Evolutionary conservation across 1,284 basidiomycete species (phyloP).

Genomic region (Ganoderma meredithae): DNA sequence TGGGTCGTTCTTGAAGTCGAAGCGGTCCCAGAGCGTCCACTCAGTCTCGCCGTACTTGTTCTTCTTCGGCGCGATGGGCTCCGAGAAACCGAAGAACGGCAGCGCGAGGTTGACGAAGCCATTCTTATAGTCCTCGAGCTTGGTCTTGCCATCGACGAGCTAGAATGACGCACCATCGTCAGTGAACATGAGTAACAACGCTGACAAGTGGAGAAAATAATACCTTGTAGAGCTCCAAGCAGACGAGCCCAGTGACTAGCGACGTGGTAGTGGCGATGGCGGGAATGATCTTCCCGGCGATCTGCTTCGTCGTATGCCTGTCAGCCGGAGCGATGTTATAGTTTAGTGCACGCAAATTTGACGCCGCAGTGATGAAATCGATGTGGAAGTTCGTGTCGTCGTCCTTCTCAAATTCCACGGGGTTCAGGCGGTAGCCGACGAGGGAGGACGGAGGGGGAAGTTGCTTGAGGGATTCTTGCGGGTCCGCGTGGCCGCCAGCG

Average conservation of each 20-base stretch:
- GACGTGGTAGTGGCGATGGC: slow-evolving; percentile 99
- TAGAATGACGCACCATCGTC: slow-evolving; percentile 39
- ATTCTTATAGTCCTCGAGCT: slow-evolving; percentile 97
- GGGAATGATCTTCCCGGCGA: slow-evolving; percentile 99
- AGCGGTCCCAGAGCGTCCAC: slow-evolving; percentile 99
- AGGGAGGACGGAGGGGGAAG: slow-evolving; percentile 91
- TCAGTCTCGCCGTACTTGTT: slow-evolving; percentile 87
- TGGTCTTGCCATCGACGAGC: slow-evolving; percentile 95
- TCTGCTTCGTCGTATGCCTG: slow-evolving; percentile 96
- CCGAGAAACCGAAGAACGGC: slow-evolving; percentile 99
- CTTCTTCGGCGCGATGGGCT: slow-evolving; percentile 94
- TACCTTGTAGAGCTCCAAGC: slow-evolving; percentile 97
- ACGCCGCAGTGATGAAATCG: slow-evolving; percentile 98
- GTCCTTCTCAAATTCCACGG: slow-evolving; percentile 99
- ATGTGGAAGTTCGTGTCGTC: slow-evolving; percentile 99
- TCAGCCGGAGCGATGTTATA: slow-evolving; percentile 93
- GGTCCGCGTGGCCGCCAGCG: slow-evolving; percentile 53
- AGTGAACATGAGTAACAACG: slow-evolving; percentile 11
- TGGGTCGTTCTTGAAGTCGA: slow-evolving; percentile 92
- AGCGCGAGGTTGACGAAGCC: slow-evolving; percentile 98
- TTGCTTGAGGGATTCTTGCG: slow-evolving; percentile 68
- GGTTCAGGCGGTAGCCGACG: slow-evolving; percentile 92
- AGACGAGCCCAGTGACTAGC: slow-evolving; percentile 94
- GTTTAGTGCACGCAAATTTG: slow-evolving; percentile 96
- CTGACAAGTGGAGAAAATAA: slow-evolving; percentile 17